Evolutionary conservation across 192 early-diverging fungal genomes (phyloP), one percentile per base, ranked within the genome.

Genomic region (Coemansia sp.): DNA sequence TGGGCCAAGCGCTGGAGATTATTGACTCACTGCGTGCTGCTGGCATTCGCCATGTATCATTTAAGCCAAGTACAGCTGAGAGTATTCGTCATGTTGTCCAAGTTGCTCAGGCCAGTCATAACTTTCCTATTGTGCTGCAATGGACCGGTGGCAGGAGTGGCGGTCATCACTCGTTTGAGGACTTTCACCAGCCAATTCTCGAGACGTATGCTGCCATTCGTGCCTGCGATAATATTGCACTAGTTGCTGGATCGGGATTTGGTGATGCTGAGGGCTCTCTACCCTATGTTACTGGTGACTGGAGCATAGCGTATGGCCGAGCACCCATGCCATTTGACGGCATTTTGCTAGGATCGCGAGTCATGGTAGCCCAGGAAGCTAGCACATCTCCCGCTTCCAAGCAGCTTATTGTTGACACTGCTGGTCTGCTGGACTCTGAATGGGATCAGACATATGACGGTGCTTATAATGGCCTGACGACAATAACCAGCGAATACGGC

Each of bases 111-210:
- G 83, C 85, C 29, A 85, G 92, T 64, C 88, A 88, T 3, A 86
- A 86, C 31, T 93, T 94, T 84, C 91, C 93, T 4, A 85, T 98
- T 51, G 83, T 96, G 51, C 82, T 96, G 58, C 93, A 98, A 77
- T 98, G 95, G 95, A 98, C 95, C 17, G 94, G 95, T 80, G 95
- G 95, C 27, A 88, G 94, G 64, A 94, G 88, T 37, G 96, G 94
- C 68, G 96, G 96, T 16, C 96, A 98, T 76, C 94, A 98, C 86
- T 93, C 91, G 66, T 96, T 91, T 62, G 96, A 96, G 82, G 93
- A 98, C 82, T 91, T 95, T 75, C 93, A 96, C 74, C 86, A 87
- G 67, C 94, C 94, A 48, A 89, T 98, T 64, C 69, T 98, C 6
- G 65, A 80, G 35, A 80, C 93, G 0, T 97, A 82, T 14, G 49